Percentiles rank a stretch among this genome's conserved stretches.
phyloP scores from a whole-genome alignment of 805 yeast species.

The Wickerhamomyces bovis region DNA sequence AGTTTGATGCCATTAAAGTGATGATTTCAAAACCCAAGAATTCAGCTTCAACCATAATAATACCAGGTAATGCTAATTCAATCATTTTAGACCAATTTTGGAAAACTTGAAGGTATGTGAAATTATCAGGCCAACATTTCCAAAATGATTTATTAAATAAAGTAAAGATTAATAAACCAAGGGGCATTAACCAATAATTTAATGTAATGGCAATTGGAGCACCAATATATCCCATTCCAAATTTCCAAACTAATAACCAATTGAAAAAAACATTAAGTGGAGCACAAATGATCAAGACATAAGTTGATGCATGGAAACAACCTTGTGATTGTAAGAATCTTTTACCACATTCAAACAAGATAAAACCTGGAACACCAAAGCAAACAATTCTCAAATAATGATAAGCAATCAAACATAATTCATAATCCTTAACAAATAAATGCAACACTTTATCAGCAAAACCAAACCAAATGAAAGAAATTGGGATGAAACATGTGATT shows the following conservation, averaged over 20 bases:
- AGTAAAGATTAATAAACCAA: conserved; percentile 47
- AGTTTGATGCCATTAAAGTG: conserved; percentile 61
- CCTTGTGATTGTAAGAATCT: conserved; percentile 82
- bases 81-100: conserved; percentile 53
- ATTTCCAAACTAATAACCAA: conserved; percentile 60
- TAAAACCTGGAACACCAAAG: conserved; percentile 73
- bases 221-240: conserved; percentile 67
- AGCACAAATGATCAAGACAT: conserved; percentile 53
- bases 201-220: conserved; percentile 69
- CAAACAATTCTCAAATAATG: conserved; percentile 51
- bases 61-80: conserved; percentile 66
- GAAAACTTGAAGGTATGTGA: conserved; percentile 5
- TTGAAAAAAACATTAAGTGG: conserved; percentile 60
- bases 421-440: conserved; percentile 19
- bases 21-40: conserved; percentile 68
- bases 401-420: conserved; percentile 38
- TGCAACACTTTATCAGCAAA: conserved; percentile 11
- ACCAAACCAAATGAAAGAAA: conserved; percentile 19
- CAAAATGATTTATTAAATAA: conserved; percentile 37
- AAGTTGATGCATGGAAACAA: conserved; percentile 79
- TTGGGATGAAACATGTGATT: conserved; percentile 21
- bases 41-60: conserved; percentile 73
- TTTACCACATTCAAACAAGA: conserved; percentile 75
- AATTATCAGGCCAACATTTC: conserved; percentile 25
- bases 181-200: conserved; percentile 56